These are phyloP conservation scores for Hanseniaspora occidentalis DNA, from an alignment of 805 yeast species.

Conservation along the genomic window DNA sequence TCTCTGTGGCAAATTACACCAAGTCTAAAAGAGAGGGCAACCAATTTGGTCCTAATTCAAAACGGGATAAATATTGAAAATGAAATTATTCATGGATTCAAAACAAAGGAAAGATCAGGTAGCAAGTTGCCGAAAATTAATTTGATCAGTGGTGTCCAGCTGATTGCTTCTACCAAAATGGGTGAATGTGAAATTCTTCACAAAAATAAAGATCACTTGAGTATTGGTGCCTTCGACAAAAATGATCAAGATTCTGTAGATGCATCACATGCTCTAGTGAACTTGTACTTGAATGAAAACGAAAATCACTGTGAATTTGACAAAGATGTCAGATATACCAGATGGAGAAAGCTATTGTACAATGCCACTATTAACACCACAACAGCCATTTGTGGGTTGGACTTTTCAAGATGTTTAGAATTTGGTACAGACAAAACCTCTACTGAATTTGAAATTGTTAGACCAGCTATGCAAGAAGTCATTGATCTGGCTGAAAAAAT, in stretches of 20 bases:
- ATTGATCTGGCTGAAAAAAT: conserved; percentile 44
- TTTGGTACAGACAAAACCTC: conserved; percentile 28
- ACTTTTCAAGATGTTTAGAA: conserved; percentile 37
- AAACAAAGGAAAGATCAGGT: conserved; percentile 27
- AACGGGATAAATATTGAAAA: conserved; percentile 56
- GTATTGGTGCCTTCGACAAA: conserved; percentile 39
- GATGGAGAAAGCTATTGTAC: conserved; percentile 57
- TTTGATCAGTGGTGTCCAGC: conserved; percentile 48
- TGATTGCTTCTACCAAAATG: conserved; percentile 46
- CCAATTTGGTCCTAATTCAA: conserved; percentile 45
- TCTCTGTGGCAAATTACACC: conserved; percentile 3
- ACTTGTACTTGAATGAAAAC: conserved; percentile 31
- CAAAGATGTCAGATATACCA: conserved; percentile 33
- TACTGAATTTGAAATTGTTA: conserved; percentile 20
- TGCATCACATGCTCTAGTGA: conserved; percentile 28
- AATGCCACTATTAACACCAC: conserved; percentile 53
- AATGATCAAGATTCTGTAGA: conserved; percentile 19
- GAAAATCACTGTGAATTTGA: conserved; percentile 29
- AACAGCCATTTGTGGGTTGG: conserved; percentile 44
- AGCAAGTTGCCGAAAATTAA: conserved; percentile 9
- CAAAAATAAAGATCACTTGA: conserved; percentile 36
- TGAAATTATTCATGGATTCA: conserved; percentile 38
- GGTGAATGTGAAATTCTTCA: conserved; percentile 36
- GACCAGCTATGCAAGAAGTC: conserved; percentile 57
- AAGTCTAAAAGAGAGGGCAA: conserved; percentile 10